Conservation (phyloP, 306 rosid species). For the Luffa acutangula region DNA sequence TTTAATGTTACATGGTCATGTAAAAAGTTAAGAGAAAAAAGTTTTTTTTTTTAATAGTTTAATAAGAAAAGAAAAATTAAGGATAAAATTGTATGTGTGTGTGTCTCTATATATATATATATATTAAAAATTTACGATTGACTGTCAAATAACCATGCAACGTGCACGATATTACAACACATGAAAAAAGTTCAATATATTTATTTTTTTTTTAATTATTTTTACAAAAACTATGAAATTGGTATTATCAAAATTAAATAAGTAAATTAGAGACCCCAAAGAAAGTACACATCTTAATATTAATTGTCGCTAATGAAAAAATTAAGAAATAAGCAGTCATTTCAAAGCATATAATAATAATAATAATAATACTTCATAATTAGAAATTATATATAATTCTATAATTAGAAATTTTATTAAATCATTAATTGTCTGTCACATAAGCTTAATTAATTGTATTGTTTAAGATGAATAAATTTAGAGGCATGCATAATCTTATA, state of each 20-base stretch:
- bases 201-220: no score
- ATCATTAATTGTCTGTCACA: background rate
- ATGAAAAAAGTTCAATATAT: background rate
- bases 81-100: no score
- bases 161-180: background rate
- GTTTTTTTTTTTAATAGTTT: no score
- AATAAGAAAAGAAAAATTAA: no score
- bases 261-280: background rate
- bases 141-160: background rate
- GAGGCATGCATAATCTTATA: background rate
- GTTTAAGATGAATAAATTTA: background rate
- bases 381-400: background rate
- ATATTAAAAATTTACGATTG: no score
- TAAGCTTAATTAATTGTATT: background rate
- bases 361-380: background rate
- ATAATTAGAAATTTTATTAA: background rate
- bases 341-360: background rate
- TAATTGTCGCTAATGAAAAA: background rate
- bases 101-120: no score
- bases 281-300: background rate
- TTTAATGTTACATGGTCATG: no score
- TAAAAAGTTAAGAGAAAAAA: no score
- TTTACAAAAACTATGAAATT: background rate
- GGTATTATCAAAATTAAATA: background rate
- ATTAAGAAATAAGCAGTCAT: background rate